Percentiles rank a stretch among this genome's conserved stretches.
These are phyloP conservation scores for Loxodes magnus DNA, from an alignment of 73 alveolate genomes.

Conservation along the genomic window DNA sequence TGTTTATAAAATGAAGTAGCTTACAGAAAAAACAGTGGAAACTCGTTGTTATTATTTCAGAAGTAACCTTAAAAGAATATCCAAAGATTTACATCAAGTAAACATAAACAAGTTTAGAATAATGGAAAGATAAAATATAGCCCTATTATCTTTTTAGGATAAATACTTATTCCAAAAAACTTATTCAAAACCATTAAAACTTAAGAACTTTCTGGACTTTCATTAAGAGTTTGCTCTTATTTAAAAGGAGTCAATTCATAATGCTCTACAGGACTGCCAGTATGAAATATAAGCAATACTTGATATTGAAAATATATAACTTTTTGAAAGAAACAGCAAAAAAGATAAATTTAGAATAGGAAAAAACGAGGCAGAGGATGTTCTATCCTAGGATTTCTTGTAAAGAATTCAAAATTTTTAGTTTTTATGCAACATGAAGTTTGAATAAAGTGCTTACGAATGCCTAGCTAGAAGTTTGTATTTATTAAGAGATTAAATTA, in stretches of 20 bases:
- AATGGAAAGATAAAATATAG: slow-evolving; percentile 16
- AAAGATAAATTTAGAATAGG: slow-evolving; percentile 25
- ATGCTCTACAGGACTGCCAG: slow-evolving; percentile 41
- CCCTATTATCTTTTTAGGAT: slow-evolving; percentile 13
- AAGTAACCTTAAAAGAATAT: not conserved
- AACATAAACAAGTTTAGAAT: slow-evolving; percentile 14
- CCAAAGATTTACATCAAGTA: slow-evolving; percentile 11
- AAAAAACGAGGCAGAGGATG: slow-evolving; percentile 32
- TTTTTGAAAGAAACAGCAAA: slow-evolving; percentile 20
- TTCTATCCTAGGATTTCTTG: slow-evolving; percentile 19
- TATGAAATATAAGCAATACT: slow-evolving; percentile 33
- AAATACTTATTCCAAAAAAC: slow-evolving; percentile 17
- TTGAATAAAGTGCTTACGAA: slow-evolving; percentile 28
- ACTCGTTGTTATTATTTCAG: slow-evolving; percentile 5
- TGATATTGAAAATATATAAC: slow-evolving; percentile 16
- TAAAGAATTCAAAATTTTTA: slow-evolving; percentile 17
- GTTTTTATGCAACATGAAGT: slow-evolving; percentile 19
- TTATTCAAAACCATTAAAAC: slow-evolving; percentile 5
- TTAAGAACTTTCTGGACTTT: slow-evolving; percentile 17
- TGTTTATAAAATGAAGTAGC: slow-evolving; percentile 13
- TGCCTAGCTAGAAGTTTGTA: slow-evolving; percentile 6
- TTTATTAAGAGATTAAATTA: not conserved
- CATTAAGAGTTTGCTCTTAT: slow-evolving; percentile 17
- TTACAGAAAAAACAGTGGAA: slow-evolving; percentile 5
- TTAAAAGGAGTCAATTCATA: slow-evolving; percentile 27